A percentile compares a stretch with the other conserved stretches of the same genome.
These are phyloP conservation scores for Reticulascus tulasneorum DNA, from an alignment of 2,329 filamentous ascomycete species.

Conservation along the genomic window DNA sequence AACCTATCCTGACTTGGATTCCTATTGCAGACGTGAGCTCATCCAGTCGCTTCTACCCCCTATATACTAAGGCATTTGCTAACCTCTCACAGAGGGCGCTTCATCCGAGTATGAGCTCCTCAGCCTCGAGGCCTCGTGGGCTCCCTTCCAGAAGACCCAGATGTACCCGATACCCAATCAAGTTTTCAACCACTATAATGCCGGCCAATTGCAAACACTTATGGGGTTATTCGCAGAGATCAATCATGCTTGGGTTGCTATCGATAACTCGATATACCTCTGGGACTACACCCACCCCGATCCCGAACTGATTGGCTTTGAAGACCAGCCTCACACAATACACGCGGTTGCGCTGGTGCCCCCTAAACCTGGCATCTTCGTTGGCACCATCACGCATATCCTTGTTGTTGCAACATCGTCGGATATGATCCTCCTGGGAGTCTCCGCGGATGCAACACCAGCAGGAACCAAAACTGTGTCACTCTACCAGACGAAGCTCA, in stretches of 20 bases:
- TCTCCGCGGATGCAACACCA: constrained; percentile 64
- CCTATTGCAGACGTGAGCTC: constrained; percentile 77
- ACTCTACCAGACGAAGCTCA: constrained; percentile 87
- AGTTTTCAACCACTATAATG: constrained; percentile 90
- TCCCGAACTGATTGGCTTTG: constrained; percentile 85
- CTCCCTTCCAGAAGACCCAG: constrained; percentile 82
- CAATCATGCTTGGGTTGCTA: constrained; percentile 91
- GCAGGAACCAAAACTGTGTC: constrained; percentile 69
- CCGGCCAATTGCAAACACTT: constrained; percentile 78
- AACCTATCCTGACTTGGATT: constrained; percentile 83
- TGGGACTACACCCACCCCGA: constrained; percentile 98
- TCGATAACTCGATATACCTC: constrained; percentile 92
- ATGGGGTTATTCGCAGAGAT: constrained; percentile 96
- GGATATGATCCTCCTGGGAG: constrained; percentile 82
- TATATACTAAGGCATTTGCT: constrained; percentile 12
- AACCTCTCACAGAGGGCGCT: constrained; percentile 64
- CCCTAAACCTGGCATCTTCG: constrained; percentile 83
- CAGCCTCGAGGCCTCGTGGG: constrained; percentile 64
- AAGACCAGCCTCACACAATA: constrained; percentile 84
- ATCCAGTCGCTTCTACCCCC: background rate
- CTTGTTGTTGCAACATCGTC: constrained; percentile 82
- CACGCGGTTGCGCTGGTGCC: constrained; percentile 84
- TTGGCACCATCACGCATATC: constrained; percentile 79
- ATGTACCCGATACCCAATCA: constrained; percentile 88
- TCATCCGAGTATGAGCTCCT: constrained; percentile 90